A percentile compares a stretch with the other conserved stretches of the same genome.
phyloP scores from a whole-genome alignment of 78 protist genomes.

The Dictyostelium firmibasis region DNA sequence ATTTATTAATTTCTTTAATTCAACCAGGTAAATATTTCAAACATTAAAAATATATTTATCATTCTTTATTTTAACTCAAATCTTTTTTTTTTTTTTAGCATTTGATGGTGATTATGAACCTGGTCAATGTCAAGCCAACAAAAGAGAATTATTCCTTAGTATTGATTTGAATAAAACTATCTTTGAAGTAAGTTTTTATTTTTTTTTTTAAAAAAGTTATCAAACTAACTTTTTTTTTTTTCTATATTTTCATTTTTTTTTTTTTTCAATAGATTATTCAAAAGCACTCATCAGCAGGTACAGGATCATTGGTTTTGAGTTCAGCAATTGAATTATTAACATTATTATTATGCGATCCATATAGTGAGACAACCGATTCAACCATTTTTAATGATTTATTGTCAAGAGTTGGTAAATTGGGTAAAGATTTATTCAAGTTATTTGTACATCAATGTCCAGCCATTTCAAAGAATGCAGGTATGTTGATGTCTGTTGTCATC shows the following conservation, averaged over 20 bases:
- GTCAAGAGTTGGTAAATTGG: slow-evolving; percentile 69
- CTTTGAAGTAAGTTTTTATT: slow-evolving; percentile 24
- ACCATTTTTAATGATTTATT: slow-evolving; percentile 72
- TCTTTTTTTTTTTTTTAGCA: neutral
- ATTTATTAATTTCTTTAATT: slow-evolving; percentile 40
- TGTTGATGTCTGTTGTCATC: slow-evolving; percentile 84
- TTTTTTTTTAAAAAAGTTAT: neutral
- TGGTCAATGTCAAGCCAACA: slow-evolving; percentile 54
- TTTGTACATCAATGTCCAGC: slow-evolving; percentile 86
- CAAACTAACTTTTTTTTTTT: neutral
- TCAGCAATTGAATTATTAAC: slow-evolving; percentile 88
- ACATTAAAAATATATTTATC: neutral
- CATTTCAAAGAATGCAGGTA: slow-evolving; percentile 88
- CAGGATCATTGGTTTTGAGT: slow-evolving; percentile 85
- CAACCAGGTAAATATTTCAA: slow-evolving; percentile 49
- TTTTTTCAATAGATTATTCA: slow-evolving; percentile 6
- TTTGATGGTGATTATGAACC: slow-evolving; percentile 64
- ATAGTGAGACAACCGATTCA: slow-evolving; percentile 87
- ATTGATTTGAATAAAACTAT: slow-evolving; percentile 59
- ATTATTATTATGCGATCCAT: slow-evolving; percentile 87
- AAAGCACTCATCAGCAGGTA: slow-evolving; percentile 74
- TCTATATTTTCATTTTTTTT: neutral
- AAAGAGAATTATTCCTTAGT: slow-evolving; percentile 41
- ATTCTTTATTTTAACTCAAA: too few relatives aligned
- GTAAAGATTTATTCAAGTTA: slow-evolving; percentile 78